Conservation (phyloP, 179 eudicot species). For the Nepenthes alata region DNA sequence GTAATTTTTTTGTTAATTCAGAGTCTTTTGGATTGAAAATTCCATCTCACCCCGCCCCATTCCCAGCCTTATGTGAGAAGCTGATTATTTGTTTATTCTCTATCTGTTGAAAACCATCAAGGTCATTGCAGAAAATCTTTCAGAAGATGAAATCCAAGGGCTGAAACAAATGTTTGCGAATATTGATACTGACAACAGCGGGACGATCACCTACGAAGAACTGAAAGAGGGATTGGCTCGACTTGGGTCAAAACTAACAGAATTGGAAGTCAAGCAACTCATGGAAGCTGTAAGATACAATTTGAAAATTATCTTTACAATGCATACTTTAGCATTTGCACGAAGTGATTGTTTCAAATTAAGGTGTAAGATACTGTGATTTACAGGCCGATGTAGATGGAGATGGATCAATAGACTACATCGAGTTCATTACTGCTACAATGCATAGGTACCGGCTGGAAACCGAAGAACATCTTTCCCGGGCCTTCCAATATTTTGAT, state of each 20-base stretch:
- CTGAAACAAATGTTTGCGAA: conserved; percentile 44
- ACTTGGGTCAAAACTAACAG: conserved; percentile 39
- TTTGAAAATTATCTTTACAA: neutral
- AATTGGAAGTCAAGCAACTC: conserved; percentile 33
- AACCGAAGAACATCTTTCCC: conserved; percentile 38
- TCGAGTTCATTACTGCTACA: conserved; percentile 40
- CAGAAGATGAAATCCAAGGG: conserved; percentile 49
- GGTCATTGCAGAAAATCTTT: conserved; percentile 47
- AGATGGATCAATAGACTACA: conserved; percentile 45
- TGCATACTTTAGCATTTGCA: too few relatives aligned
- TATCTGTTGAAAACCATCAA: neutral
- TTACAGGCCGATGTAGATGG: conserved; percentile 49
- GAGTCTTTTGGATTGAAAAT: too few relatives aligned
- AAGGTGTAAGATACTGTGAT: neutral
- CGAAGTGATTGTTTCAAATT: too few relatives aligned
- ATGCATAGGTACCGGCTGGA: conserved; percentile 45
- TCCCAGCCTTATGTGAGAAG: too few relatives aligned
- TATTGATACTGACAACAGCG: conserved; percentile 40
- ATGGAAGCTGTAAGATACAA: conserved; percentile 11
- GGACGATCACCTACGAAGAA: conserved; percentile 37
- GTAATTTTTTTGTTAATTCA: too few relatives aligned
- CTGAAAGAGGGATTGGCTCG: conserved; percentile 35
- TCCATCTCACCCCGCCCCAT: too few relatives aligned
- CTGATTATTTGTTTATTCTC: too few relatives aligned
- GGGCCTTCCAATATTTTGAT: conserved; percentile 44